Evolutionary conservation across 768 basidiomycete genomes (phyloP), one percentile per base, ranked within the genome.

Genomic region (Sporobolomyces roseus): DNA sequence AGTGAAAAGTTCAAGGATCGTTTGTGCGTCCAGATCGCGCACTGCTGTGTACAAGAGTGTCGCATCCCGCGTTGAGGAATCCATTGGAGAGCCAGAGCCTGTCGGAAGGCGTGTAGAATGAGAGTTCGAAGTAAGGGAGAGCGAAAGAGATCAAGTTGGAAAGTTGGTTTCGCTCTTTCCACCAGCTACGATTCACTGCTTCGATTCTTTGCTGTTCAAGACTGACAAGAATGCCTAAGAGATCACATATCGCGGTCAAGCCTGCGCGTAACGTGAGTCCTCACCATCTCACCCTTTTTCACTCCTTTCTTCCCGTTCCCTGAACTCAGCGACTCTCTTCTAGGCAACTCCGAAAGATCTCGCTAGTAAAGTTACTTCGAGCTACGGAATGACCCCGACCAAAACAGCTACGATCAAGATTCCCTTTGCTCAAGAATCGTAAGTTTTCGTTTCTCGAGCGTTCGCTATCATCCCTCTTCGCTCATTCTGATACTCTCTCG

Each of bases 201-300:
- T n/a, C n/a, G n/a, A n/a, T n/a, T n/a, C n/a, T n/a, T n/a, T n/a
- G n/a, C n/a, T n/a, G n/a, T n/a, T n/a, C 45, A 9, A 46, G 10
- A 7, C 19, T 10, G 23, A 7, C 19, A 27, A 12, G 23, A 6
- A 68, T 68, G 67, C 41, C 61, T 2, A 1, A 7, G 27, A 55
- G 67, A 17, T n/a, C 67, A 1, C 67, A 63, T 36, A 38, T 68
- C 27, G 67, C 67, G n/a, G 67, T 68, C 61, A 68, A 63, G 17
- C 54, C 63, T 41, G 67, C 67, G 17, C 32, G 35, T 6, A 35
- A 52, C 38, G 67, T 63, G 3, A 30, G 56, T 10, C 10, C 30
- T 23, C 8, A 16, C 46, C 45, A 21, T 5, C 46, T 56, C 9
- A 54, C 23, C 43, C 43, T 5, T 41, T 17, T 41, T 9, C 38